Percentiles rank a stretch among this genome's conserved stretches.
Conservation (phyloP, 371 early-diverging fungal genomes). For the Actinomortierella wolfii region DNA sequence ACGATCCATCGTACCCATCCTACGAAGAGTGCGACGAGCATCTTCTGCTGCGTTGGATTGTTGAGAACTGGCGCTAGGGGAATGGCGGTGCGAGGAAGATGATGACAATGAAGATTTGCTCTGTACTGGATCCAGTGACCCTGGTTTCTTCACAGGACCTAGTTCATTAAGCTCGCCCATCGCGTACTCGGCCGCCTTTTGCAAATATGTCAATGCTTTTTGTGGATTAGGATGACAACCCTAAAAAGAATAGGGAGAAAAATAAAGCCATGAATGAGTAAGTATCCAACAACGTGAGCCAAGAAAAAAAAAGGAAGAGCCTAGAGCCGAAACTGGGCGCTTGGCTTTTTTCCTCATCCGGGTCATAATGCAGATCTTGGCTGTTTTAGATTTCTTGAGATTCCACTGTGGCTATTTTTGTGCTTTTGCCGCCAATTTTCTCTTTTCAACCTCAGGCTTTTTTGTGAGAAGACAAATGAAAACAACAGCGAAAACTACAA, state of each 20-base stretch:
- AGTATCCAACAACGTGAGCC: not conserved
- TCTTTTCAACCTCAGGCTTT: not conserved
- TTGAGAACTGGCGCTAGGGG: not conserved
- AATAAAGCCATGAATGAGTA: no score
- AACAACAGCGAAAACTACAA: not conserved
- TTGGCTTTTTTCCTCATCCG: not conserved
- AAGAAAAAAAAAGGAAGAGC: not conserved
- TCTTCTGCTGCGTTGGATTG: slow-evolving; percentile 2
- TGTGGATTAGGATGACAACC: slow-evolving; percentile 70
- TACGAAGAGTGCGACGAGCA: slow-evolving; percentile 7
- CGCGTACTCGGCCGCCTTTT: slow-evolving; percentile 78
- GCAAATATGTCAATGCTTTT: slow-evolving; percentile 72
- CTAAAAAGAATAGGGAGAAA: slow-evolving; percentile 30
- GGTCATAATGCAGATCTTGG: not conserved
- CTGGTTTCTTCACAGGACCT: slow-evolving; percentile 16
- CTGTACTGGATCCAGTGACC: no score
- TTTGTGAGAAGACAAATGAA: no score
- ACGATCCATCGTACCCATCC: slow-evolving; percentile 39
- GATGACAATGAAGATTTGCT: no score
- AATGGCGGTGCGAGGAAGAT: not conserved
- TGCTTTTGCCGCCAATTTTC: not conserved
- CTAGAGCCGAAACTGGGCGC: not conserved
- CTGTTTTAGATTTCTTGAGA: no score
- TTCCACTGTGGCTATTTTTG: not conserved
- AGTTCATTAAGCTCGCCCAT: slow-evolving; percentile 59